Base-by-base conservation (phyloP, 208 protist species). In the Wallacemonas sp. region DNA sequence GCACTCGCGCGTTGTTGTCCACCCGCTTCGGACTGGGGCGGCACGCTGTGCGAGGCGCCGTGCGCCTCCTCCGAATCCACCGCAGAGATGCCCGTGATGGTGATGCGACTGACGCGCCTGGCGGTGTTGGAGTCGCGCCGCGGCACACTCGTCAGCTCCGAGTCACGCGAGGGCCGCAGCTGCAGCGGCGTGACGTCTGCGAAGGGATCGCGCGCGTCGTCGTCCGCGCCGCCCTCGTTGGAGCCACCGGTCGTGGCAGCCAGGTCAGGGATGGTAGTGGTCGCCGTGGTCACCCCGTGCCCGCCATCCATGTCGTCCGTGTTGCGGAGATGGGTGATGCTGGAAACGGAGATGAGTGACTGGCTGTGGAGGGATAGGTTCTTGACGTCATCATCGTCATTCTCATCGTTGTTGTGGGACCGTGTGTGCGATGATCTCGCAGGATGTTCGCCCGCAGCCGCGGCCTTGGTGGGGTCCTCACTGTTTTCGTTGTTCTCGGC, bases 271-370 rank as follows among this genome's bases (percentile, higher is more conserved):
- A n/a, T 58, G 12, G 52, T 58, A 14, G 8, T 58, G n/a, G 12
- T 24, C 8, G 30, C 29, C 17, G 12, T 24, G n/a, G 32, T 26
- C 6, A 41, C 9, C 14, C 36, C 14, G 9, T 39, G 30, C 4
- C n/a, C 17, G 11, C 14, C 32, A n/a, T 49, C 30, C 41, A 24
- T 32, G 36, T 58, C 46, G 27, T 17, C 70, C 9, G 52, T 57
- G 9, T 32, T 38, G 27, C 30, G 47, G 11, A 69, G 60, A 38
- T 49, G 36, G 12, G 57, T 21, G 34, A 46, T 46, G 21, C 57
- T 63, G 3, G 36, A 63, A 24, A 49, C 39, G 9, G 57, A 63
- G 19, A 63, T 33, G 36, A 46, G 57, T n/a, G 39, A 63, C 6
- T 16, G 9, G 57, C 36, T 63, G 36, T 46, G 36, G 24, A 11